Base-by-base conservation (phyloP, 176 grass and related monocot species). In the Aegilops sharonensis region DNA sequence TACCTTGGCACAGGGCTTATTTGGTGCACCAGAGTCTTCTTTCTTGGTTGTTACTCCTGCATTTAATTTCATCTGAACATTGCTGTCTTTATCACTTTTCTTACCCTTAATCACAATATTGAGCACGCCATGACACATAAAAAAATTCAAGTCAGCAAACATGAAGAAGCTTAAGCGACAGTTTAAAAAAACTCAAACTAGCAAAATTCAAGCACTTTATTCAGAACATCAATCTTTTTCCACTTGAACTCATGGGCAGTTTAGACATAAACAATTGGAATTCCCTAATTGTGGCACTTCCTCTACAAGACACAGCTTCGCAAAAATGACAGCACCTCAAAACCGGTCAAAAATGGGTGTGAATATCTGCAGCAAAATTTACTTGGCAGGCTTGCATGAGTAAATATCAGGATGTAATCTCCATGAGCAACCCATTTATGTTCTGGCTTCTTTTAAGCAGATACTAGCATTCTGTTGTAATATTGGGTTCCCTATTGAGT, bases 61-160 rank as follows among this genome's bases (percentile, higher is more conserved):
- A 9, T 75, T 75, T 5, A 30, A 29, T 50, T 75, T 75, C 43
- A 48, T 13, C 72, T 75, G 72, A 75, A 30, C 24, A 30, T 17
- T 75, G 72, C 72, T 75, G 29, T 75, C 42, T 50, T 75, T 75
- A 50, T 30, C 76, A 80, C 36, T 61, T 79, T n/a, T 48, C 56
- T 79, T 71, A 61, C 20, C 35, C 84, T 72, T 62, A 42, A 63
- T 79, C n/a, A 42, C 8, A n/a, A 63, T 79, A 63, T 64, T 40
- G 39, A 12, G 57, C 21, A 37, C 34, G 14, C 34, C 21, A 79
- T 50, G 42, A 59, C 10, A 71, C 9, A 71, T 8, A 18, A 71
- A 57, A 40, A 8, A 47, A 18, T 5, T 54, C 7, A 64, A 60
- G 52, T 78, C 8, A 78, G 60, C 75, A 21, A 35, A 50, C 3